These are phyloP conservation scores for Arabis alpina DNA, from an alignment of 345 rosid genomes.

Conservation along the genomic window DNA sequence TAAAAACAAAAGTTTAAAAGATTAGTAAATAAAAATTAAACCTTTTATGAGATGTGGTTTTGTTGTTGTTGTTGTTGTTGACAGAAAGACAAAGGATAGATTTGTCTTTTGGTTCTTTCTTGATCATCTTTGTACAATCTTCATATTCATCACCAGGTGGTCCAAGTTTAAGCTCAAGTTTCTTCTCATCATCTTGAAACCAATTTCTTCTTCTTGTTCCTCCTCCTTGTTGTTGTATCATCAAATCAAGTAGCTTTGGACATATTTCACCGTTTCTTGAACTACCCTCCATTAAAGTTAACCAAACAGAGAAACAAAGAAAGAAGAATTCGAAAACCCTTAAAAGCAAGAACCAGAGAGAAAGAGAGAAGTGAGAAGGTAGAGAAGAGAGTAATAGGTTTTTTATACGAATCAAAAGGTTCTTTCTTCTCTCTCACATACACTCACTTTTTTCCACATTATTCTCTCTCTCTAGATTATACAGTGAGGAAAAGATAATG, in stretches of 20 bases:
- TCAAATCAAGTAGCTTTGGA: conserved; percentile 67
- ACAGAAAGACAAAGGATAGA: conserved; percentile 52
- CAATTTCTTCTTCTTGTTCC: conserved; percentile 64
- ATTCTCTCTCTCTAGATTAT: not conserved
- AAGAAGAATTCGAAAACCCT: conserved; percentile 21
- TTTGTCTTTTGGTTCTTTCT: conserved; percentile 48
- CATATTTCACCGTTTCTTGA: conserved; percentile 53
- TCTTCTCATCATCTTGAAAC: conserved; percentile 52
- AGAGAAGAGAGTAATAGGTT: conserved; percentile 18
- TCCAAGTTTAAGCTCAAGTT: conserved; percentile 95
- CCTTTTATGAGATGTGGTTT: conserved; percentile 46
- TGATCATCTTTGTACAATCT: conserved; percentile 45
- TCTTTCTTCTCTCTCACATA: conserved; percentile 22
- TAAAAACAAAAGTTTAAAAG: conserved; percentile 20
- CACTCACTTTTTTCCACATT: conserved; percentile 19
- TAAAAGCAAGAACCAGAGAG: conserved; percentile 38
- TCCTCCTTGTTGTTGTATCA: conserved; percentile 38
- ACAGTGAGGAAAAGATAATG: no score
- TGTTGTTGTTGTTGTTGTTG: conserved; percentile 33
- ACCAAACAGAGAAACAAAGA: not conserved
- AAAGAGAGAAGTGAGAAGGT: conserved; percentile 28
- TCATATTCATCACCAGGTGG: conserved; percentile 65
- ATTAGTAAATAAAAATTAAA: conserved; percentile 46
- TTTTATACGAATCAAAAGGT: conserved; percentile 44
- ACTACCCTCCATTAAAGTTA: conserved; percentile 50